Percentiles rank a stretch among this genome's conserved stretches.
Conservation (phyloP, 768 basidiomycete genomes). For the Mycena metata region DNA sequence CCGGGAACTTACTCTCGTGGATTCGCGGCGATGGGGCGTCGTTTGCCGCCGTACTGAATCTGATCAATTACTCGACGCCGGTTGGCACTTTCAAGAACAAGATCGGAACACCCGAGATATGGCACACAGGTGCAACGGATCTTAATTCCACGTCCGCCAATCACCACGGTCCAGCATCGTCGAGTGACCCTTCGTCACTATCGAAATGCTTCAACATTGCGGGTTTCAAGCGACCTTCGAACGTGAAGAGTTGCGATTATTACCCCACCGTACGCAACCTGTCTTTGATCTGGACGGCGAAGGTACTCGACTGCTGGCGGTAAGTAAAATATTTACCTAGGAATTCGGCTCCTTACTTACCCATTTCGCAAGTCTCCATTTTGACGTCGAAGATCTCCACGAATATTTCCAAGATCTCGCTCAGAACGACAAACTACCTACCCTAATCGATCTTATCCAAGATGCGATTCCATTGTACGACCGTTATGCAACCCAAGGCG, state of each 20-base stretch:
- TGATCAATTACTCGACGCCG: neutral
- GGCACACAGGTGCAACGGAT: slow-evolving; percentile 25
- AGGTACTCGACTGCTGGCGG: slow-evolving; percentile 53
- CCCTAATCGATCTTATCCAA: neutral
- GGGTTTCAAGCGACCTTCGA: slow-evolving; percentile 28
- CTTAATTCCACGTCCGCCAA: slow-evolving; percentile 13
- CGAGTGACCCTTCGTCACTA: slow-evolving; percentile 16
- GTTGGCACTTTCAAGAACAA: slow-evolving; percentile 1
- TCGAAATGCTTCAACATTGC: slow-evolving; percentile 15
- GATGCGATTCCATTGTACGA: neutral
- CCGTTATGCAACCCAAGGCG: neutral
- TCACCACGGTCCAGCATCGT: slow-evolving; percentile 29
- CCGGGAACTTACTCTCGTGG: neutral
- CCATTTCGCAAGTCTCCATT: neutral
- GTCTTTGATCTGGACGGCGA: slow-evolving; percentile 15
- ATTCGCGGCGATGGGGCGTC: slow-evolving; percentile 15
- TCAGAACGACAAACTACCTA: neutral
- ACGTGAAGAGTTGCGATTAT: slow-evolving; percentile 22
- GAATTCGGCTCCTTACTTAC: too few species aligned
- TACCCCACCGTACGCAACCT: slow-evolving; percentile 26
- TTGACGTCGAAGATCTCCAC: neutral
- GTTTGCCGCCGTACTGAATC: neutral
- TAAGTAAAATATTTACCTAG: slow-evolving; percentile 31
- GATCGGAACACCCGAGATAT: slow-evolving; percentile 16
- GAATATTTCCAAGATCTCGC: neutral